These are phyloP conservation scores for Lathyrus aphaca DNA, from an alignment of 306 rosid species.

Conservation along the genomic window DNA sequence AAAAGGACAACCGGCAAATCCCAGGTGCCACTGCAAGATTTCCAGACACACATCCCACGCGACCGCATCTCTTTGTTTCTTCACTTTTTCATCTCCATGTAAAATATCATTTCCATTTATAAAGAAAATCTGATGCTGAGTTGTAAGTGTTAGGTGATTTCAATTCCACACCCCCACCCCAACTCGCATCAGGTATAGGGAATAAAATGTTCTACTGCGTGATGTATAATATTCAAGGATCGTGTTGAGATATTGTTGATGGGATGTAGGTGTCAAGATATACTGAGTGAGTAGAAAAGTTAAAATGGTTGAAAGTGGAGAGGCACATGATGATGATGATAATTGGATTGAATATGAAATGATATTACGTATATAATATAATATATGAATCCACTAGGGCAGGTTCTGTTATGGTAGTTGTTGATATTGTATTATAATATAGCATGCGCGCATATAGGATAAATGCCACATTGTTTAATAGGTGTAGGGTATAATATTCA, in stretches of 20 bases:
- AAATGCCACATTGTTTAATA: constrained; percentile 10
- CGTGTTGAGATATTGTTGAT: constrained; percentile 4
- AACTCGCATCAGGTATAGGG: neutral
- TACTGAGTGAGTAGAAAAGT: neutral
- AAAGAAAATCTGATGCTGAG: neutral
- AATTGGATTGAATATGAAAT: constrained; percentile 48
- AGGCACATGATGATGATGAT: constrained; percentile 58
- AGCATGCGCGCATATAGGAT: constrained; percentile 59
- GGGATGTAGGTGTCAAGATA: constrained; percentile 21
- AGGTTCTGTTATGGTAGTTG: constrained; percentile 33
- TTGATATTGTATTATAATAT: constrained; percentile 13
- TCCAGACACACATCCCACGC: constrained; percentile 48
- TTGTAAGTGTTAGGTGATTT: constrained; percentile 16
- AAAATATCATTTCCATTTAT: neutral
- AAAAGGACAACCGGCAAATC: constrained; percentile 45
- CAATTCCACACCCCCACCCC: constrained; percentile 28
- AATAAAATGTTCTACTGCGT: constrained; percentile 6
- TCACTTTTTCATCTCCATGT: neutral
- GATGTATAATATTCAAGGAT: constrained; percentile 39
- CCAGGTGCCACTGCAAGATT: constrained; percentile 46
- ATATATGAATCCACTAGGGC: constrained; percentile 29
- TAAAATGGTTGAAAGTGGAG: constrained; percentile 47
- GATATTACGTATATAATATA: neutral
- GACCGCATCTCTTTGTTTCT: constrained; percentile 5
- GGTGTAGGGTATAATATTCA: neutral